These are phyloP conservation scores for Mortierella sp. DNA, from an alignment of 371 early-diverging fungal species.

Conservation along the genomic window DNA sequence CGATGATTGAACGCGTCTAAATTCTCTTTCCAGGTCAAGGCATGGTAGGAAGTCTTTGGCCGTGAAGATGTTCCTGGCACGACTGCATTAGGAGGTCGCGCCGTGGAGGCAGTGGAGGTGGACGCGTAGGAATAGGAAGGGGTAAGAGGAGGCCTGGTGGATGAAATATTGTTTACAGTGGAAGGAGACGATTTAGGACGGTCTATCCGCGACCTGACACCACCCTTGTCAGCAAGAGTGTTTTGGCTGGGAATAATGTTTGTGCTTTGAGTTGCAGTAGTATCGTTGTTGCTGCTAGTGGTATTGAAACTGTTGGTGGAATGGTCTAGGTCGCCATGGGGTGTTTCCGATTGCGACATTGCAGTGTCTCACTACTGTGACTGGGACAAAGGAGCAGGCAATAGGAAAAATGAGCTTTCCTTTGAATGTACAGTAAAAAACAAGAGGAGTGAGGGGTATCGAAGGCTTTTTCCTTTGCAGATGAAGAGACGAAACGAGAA, in stretches of 20 bases:
- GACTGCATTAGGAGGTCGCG: conserved; percentile 18
- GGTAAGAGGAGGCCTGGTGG: conserved; percentile 8
- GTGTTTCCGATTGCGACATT: conserved; percentile 30
- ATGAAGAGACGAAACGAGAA: background rate
- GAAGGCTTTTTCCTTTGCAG: background rate
- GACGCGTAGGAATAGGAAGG: conserved; percentile 18
- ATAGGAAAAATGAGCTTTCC: background rate
- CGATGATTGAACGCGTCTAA: conserved; percentile 53
- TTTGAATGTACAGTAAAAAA: background rate
- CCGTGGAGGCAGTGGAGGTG: background rate
- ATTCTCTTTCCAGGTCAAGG: conserved; percentile 56
- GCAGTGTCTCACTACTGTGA: background rate
- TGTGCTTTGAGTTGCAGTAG: background rate
- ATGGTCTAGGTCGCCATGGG: conserved; percentile 4
- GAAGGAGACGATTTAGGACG: conserved; percentile 36
- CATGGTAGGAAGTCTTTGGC: conserved; percentile 45
- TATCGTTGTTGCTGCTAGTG: background rate
- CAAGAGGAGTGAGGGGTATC: background rate
- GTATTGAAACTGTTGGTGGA: background rate
- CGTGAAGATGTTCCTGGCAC: conserved; percentile 10
- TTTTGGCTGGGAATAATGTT: no score
- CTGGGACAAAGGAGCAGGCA: background rate
- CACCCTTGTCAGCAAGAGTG: background rate
- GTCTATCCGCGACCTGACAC: conserved; percentile 14
- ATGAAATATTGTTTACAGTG: background rate